Conservation (phyloP, 352 stramenopile species). For the Phytopythium mirpurense region DNA sequence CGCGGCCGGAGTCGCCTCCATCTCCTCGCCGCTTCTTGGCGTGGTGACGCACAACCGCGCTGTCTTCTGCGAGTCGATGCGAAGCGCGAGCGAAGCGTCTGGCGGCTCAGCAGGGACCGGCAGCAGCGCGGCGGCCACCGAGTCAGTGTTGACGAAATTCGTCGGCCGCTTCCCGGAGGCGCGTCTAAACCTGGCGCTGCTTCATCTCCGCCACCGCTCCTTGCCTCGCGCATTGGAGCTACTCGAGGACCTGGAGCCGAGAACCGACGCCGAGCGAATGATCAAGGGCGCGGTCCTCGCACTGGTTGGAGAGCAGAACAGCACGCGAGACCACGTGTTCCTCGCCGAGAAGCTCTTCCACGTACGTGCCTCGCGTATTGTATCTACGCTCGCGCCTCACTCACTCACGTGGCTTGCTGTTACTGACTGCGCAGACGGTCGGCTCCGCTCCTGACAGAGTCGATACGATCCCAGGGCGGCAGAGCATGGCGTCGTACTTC, state of each 20-base stretch:
- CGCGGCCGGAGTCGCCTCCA: too few species aligned
- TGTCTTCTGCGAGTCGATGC: constrained; percentile 34
- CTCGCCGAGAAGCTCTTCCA: constrained; percentile 68
- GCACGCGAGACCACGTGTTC: constrained; percentile 66
- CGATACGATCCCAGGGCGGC: constrained; percentile 63
- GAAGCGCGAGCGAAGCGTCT: not conserved
- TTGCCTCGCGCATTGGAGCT: constrained; percentile 50
- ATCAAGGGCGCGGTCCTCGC: constrained; percentile 60
- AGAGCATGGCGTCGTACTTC: constrained; percentile 70
- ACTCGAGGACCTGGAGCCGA: constrained; percentile 49
- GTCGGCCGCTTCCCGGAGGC: constrained; percentile 22
- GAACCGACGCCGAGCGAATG: constrained; percentile 30
- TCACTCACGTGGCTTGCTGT: not conserved
- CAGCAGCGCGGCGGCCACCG: not conserved
- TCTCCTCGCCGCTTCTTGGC: constrained; percentile 13
- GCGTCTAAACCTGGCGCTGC: constrained; percentile 47
- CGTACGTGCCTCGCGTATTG: constrained; percentile 11
- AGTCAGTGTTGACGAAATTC: not conserved
- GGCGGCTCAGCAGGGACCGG: not conserved
- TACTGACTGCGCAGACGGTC: constrained; percentile 18
- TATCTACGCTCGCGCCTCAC: not conserved
- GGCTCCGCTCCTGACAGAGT: constrained; percentile 37
- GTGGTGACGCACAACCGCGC: constrained; percentile 48
- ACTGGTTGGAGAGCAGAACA: constrained; percentile 50
- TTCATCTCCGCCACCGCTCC: constrained; percentile 38